phyloP scores from a whole-genome alignment of 164 flowering plant genomes.

The Berberis vulgaris region DNA sequence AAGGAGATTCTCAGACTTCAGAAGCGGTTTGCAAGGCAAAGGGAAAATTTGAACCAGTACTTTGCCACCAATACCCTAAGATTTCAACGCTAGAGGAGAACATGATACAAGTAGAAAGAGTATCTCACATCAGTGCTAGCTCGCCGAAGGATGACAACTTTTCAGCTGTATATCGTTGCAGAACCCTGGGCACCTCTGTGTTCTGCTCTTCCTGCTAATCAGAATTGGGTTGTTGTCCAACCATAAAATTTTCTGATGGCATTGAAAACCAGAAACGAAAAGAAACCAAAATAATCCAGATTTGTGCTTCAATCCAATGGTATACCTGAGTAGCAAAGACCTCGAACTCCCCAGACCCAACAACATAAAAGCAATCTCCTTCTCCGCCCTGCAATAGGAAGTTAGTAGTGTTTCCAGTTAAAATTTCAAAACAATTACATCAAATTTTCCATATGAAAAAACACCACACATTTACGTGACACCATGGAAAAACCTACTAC shows the following conservation, averaged over 20 bases:
- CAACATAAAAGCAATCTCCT: slow-evolving; percentile 98
- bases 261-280: not conserved
- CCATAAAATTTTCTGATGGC: not conserved
- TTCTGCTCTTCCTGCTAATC: slow-evolving; percentile 60
- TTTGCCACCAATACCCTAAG: not conserved
- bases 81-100: not conserved
- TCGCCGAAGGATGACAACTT: slow-evolving; percentile 95
- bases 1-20: too few species aligned
- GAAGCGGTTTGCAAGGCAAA: not conserved
- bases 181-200: slow-evolving; percentile 65
- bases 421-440: too few species aligned
- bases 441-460: too few species aligned
- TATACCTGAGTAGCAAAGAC: slow-evolving; percentile 89
- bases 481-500: too few species aligned
- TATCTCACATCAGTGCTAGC: slow-evolving; percentile 78
- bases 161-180: slow-evolving; percentile 88
- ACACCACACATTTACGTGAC: too few species aligned
- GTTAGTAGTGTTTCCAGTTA: too few species aligned
- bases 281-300: not conserved
- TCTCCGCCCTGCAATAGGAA: slow-evolving; percentile 76
- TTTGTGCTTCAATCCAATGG: slow-evolving; percentile 2
- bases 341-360: slow-evolving; percentile 96
- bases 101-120: not conserved
- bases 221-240: slow-evolving; percentile 11
- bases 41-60: not conserved